Evolutionary conservation across 2,329 filamentous ascomycete species (phyloP), one percentile per base, ranked within the genome.

Genomic region (Purpureocillium takamizusanense): DNA sequence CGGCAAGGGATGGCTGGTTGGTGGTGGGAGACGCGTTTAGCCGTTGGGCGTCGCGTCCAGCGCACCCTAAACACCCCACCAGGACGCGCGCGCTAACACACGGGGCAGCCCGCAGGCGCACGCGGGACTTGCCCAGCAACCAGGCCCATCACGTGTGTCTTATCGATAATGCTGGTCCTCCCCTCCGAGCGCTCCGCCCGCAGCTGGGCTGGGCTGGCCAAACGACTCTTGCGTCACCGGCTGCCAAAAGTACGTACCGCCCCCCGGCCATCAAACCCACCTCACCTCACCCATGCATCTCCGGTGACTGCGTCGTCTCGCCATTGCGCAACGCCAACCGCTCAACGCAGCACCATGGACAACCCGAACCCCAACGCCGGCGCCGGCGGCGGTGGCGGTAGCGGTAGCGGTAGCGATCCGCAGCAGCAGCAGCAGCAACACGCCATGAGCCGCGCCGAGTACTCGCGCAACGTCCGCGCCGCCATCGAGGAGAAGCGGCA

Each of bases 401-500:
- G 10, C 21, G 21, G 40, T 16, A 35, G 39, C 14, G 18, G 71
- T 65, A 52, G 33, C 16, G 36, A 33, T n/a, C 38, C 42, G 31
- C 42, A 42, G 25, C n/a, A n/a, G n/a, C n/a, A n/a, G n/a, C n/a
- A n/a, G n/a, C 21, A 5, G 21, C 21, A 25, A 10, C 21, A 25
- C 21, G 39, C 36, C 16, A 48, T 47, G 46, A 45, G 46, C 28
- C 40, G 46, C 12, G 33, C 36, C 21, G 48, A 47, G 14, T 47
- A 46, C 38, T 39, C 46, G 31, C 49, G 46, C 35, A 51, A 45
- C 14, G 47, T 52, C 38, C 49, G 50, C 23, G 49, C 46, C 31
- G 54, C 53, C 41, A 54, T 60, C 41, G 50, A 59, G n/a, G 50
- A 60, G 46, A 55, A 54, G 47, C 56, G 51, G 34, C 50, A 54